phyloP scores from a whole-genome alignment of 305 asterid genomes.

The Fraxinus greggii region DNA sequence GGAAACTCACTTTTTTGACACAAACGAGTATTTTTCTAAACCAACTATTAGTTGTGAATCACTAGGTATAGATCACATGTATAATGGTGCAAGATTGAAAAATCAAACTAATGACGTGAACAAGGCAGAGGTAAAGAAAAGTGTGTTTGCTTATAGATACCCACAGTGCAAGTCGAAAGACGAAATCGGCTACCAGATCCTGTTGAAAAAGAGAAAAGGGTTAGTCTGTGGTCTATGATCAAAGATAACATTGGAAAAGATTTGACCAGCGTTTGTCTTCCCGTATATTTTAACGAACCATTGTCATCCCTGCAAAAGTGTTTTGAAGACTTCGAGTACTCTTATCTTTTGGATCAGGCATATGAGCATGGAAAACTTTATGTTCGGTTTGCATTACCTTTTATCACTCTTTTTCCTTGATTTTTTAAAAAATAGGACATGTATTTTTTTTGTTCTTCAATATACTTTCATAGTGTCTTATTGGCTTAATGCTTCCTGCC shows the following conservation, averaged over 20 bases:
- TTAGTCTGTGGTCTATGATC: conserved; percentile 93
- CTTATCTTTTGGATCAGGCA: conserved; percentile 84
- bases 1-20: conserved; percentile 68
- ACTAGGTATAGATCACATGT: conserved; percentile 41
- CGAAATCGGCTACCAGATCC: conserved; percentile 87
- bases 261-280: conserved; percentile 85
- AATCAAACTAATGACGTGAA: conserved; percentile 29
- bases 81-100: conserved; percentile 23
- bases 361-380: conserved; percentile 86
- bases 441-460: background rate
- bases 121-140: conserved; percentile 23
- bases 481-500: background rate
- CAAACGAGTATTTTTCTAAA: conserved; percentile 61
- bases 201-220: conserved; percentile 83
- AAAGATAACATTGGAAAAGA: conserved; percentile 97
- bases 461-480: background rate
- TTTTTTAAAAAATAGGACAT: background rate
- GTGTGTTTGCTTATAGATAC: conserved; percentile 24
- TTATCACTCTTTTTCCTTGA: conserved; percentile 7
- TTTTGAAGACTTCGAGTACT: conserved; percentile 90
- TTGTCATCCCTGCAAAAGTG: conserved; percentile 85
- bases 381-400: conserved; percentile 19
- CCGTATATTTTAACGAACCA: conserved; percentile 93
- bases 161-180: conserved; percentile 55
- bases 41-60: conserved; percentile 33